Base-by-base conservation (phyloP, 1,284 basidiomycete genomes). In the Chondrostereum purpureum region DNA sequence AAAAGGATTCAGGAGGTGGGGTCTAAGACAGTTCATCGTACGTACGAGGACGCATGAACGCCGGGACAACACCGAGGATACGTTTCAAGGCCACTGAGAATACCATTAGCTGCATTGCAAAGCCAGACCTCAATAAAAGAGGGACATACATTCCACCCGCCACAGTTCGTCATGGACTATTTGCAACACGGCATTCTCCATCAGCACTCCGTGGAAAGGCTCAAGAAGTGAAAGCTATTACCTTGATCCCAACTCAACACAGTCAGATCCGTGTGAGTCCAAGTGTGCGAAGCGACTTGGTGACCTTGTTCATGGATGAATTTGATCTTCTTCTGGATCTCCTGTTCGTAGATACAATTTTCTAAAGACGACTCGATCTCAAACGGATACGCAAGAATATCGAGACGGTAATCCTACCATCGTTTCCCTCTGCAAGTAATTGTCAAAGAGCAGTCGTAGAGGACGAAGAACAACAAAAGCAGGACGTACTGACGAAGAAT, bases 271-370 rank as follows among this genome's bases (percentile, higher is more conserved):
- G 61, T 54, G 55, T 79, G 77, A 5, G 62, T 59, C 77, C 77
- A 80, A 21, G 75, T 75, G 53, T 80, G 77, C 19, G 72, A 74
- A 3, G 64, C 77, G 31, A 80, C 54, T 41, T 75, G 73, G 56
- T 78, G 76, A 2, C 70, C 71, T 10, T 58, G 55, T 44, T 55
- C 48, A 47, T 65, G 66, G 3, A 62, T 62, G 44, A 64, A 62
- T 42, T 64, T 64, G 39, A 71, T 51, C 16, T 59, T 51, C 33
- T 58, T 48, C 3, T 55, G 54, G 14, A 57, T 52, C 11, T 61
- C 63, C 4, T 53, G 48, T 52, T 65, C 61, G 60, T 78, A 80
- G 53, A 80, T 79, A 58, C 78, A 78, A n/a, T 53, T 71, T 40
- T 65, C 67, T 69, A 40, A 14, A 13, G 17, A 16, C 13, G 13